phyloP scores from a whole-genome alignment of 495 filamentous ascomycete species.

The Trichocladium antarcticum region DNA sequence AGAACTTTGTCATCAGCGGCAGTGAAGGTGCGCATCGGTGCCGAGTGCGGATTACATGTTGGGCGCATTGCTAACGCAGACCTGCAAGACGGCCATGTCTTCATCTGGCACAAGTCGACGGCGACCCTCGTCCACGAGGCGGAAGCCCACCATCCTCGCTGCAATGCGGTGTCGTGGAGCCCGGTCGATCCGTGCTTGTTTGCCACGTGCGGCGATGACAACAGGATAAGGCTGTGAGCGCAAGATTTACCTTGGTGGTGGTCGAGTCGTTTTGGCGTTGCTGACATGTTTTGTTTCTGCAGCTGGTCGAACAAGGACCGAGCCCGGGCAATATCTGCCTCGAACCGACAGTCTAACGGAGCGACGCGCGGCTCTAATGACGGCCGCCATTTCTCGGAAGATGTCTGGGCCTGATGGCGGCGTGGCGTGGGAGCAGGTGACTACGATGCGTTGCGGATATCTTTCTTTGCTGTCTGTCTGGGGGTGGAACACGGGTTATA shows the following conservation, averaged over 20 bases:
- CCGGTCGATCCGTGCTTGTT: constrained; percentile 73
- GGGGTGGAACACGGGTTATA: constrained; percentile 2
- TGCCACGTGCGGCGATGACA: constrained; percentile 84
- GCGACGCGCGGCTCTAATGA: constrained; percentile 2
- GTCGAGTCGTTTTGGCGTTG: not conserved
- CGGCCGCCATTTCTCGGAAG: not conserved
- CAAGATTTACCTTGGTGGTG: not conserved
- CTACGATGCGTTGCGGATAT: not conserved
- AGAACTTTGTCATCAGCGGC: constrained; percentile 82
- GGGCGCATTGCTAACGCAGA: not conserved
- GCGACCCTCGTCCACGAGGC: constrained; percentile 63
- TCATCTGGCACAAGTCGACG: constrained; percentile 83
- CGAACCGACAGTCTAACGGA: constrained; percentile 10
- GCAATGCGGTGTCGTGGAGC: constrained; percentile 91
- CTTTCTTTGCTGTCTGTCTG: not conserved
- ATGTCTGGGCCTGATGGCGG: not conserved
- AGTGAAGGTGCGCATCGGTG: constrained; percentile 74
- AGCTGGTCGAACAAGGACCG: constrained; percentile 25
- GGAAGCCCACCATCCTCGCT: constrained; percentile 61
- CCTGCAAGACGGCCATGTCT: constrained; percentile 38
- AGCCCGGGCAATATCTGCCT: not conserved
- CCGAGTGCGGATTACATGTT: not conserved
- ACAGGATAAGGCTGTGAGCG: constrained; percentile 72
- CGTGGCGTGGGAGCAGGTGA: not conserved
- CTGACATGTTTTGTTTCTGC: not conserved